Evolutionary conservation across 108 stramenopile species (phyloP), one percentile per base, ranked within the genome.

Genomic region (Nitzschia palea): DNA sequence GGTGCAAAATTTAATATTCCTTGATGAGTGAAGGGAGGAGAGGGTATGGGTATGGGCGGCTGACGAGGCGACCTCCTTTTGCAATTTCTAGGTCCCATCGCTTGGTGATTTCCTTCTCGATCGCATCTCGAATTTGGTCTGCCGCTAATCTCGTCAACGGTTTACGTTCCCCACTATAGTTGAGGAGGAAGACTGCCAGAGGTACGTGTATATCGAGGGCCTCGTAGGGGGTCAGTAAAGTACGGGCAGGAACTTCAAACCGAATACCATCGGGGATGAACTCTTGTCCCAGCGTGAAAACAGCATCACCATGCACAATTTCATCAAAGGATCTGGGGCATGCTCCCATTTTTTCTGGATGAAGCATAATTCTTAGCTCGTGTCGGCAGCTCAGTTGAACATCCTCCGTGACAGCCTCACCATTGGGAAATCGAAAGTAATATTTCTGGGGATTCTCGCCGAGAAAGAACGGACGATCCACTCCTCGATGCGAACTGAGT

Each of bases 361-460:
- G 67, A 15, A 87, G 31, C 17, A 52, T 62, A n/a, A 93, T 54
- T 50, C 89, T 85, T 26, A 93, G 68, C 53, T 93, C 91, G 59
- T 89, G 88, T 40, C 91, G 80, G 53, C 87, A 93, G 25, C 87
- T 87, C 26, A 93, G 56, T 64, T 93, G 91, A 2, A 84, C 62
- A 9, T 79, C 45, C 56, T 48, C 65, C 27, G 67, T 72, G 23
- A 83, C 79, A 42, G 62, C 9, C 31, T 56, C 14, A 17, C 65
- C 40, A 59, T 70, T 64, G 26, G 80, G 68, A 33, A 79, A 54
- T 6, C 68, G 59, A 74, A 93, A 90, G 1, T 77, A 55, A 55
- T 89, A 88, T 56, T 75, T 77, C 44, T 74, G 71, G 18, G 85
- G 85, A 17, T 73, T 54, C 5, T 69, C 58, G 23, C 86, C 85